Conservation (phyloP, 1,139 yeast species). For the Scheffersomyces illinoinensis region DNA sequence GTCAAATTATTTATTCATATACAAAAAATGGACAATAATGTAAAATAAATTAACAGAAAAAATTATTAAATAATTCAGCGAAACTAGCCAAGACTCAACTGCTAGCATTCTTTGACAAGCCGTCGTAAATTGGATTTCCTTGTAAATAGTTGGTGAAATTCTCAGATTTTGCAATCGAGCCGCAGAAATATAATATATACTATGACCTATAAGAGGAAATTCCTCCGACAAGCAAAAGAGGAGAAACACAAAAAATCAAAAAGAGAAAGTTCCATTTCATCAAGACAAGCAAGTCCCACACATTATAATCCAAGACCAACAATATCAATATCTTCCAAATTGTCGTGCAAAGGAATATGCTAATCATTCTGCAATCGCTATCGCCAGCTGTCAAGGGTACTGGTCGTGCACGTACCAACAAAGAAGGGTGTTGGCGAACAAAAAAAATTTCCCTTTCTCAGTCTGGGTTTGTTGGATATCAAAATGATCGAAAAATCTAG, state of each 20-base stretch:
- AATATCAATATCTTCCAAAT: not conserved
- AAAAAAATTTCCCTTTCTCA: not conserved
- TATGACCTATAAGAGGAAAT: not conserved
- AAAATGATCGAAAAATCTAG: not conserved
- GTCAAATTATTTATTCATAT: not conserved
- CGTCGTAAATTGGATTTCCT: not conserved
- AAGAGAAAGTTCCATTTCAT: too few relatives aligned
- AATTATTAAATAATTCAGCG: too few relatives aligned
- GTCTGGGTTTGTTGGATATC: not conserved
- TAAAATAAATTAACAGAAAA: too few relatives aligned
- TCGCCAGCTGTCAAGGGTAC: not conserved
- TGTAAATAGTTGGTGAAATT: not conserved
- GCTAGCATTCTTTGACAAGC: too few relatives aligned
- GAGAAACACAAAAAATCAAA: too few relatives aligned
- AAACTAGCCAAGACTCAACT: too few relatives aligned
- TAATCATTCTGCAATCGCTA: not conserved
- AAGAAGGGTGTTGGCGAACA: not conserved
- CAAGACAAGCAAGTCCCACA: too few relatives aligned
- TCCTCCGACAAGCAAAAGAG: not conserved
- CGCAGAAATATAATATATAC: not conserved
- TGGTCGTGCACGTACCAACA: not conserved
- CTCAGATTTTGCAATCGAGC: not conserved
- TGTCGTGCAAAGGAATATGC: not conserved
- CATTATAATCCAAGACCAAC: not conserved
- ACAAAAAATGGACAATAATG: not conserved